Percentiles rank a stretch among this genome's conserved stretches.
These are phyloP conservation scores for Solanum hybrid DNA, from an alignment of 305 asterid genomes.

Conservation along the genomic window DNA sequence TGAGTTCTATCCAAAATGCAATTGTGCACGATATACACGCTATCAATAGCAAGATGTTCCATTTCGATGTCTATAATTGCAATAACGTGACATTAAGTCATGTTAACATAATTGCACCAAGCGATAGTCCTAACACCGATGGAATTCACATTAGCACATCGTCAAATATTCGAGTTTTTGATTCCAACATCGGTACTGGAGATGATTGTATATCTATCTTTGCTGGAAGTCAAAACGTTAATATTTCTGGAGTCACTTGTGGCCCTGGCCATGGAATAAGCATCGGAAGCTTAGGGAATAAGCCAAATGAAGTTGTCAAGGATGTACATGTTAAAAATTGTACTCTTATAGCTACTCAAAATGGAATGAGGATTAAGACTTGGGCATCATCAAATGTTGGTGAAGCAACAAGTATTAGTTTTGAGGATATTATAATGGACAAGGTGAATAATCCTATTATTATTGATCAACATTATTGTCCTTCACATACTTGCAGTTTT, in stretches of 20 bases:
- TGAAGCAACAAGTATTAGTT: background rate
- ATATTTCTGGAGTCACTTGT: background rate
- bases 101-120: background rate
- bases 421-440: background rate
- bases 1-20: background rate
- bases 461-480: background rate
- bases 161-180: background rate
- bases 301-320: background rate
- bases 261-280: background rate
- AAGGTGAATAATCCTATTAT: background rate
- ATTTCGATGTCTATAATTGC: background rate
- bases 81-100: background rate
- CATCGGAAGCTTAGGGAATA: background rate
- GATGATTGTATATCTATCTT: background rate
- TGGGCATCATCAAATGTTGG: background rate
- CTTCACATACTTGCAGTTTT: background rate
- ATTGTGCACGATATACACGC: background rate
- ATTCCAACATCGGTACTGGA: background rate
- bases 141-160: background rate
- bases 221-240: background rate
- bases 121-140: background rate
- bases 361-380: background rate
- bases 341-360: background rate
- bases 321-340: background rate
- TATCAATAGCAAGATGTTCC: background rate